Evolutionary conservation across 768 basidiomycete genomes (phyloP), one percentile per base, ranked within the genome.

Genomic region (Lactarius trivialis): DNA sequence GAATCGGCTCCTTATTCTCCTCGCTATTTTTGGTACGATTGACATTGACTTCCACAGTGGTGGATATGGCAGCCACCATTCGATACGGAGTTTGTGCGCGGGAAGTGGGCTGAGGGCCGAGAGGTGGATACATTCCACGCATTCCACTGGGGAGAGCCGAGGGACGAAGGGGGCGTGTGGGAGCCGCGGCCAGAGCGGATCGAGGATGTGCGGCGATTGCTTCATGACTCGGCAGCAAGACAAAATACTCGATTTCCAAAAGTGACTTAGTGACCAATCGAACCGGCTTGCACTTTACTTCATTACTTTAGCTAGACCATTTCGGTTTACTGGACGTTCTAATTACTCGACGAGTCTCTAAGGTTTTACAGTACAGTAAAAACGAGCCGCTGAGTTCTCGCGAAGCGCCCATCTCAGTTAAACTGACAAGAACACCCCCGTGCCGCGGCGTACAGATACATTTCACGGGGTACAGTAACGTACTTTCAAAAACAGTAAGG

Each of bases 51-150:
- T 43, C 2, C 41, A 19, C 48, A 79, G 74, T 78, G 77, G 78
- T 80, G 80, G 79, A 79, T 80, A 43, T 77, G 74, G 67, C 67
- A 73, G 19, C 77, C 78, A 8, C 81, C 79, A 21, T 78, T 79
- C 57, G 75, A 80, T 58, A 73, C 77, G 15, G 71, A 71, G 26
- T 81, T 77, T 64, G 80, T 81, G 59, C 73, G 79, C 17, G 70
- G 76, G 50, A 74, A 78, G 57, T 81, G 81, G 81, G 68, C 65
- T 0, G 70, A 76, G 58, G 80, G 79, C 1, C 74, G 70, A 58
- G 80, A 81, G 58, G 80, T 82, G 19, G 81, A 81, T 61, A 77
- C 80, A 9, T 81, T 81, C 67, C 80, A 81, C 61, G 74, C 78
- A 0, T 81, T 80, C 60, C 78, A 79, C 64, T 81, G 81, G 80